Evolutionary conservation across 2,329 filamentous ascomycete species (phyloP).

Genomic region (Fusarium sp.): DNA sequence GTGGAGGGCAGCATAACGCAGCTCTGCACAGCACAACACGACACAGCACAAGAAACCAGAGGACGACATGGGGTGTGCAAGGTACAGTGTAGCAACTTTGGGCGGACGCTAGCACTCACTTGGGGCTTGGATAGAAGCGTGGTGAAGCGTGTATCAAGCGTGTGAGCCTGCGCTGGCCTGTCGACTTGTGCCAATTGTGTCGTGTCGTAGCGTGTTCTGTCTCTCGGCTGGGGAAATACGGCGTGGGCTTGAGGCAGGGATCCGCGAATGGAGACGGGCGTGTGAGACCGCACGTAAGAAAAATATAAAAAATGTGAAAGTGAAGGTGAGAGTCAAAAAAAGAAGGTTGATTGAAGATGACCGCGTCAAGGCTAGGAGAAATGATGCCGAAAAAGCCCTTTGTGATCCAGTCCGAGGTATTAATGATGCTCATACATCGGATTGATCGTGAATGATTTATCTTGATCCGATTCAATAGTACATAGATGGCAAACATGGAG

Average conservation of each 20-base stretch:
- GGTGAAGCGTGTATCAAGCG: constrained; percentile 40
- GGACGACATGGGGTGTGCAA: constrained; percentile 40
- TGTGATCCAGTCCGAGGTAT: constrained; percentile 1
- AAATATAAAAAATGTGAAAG: constrained; percentile 6
- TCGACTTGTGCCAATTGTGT: constrained; percentile 45
- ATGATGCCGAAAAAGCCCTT: constrained; percentile 11
- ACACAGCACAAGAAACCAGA: constrained; percentile 19
- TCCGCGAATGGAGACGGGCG: constrained; percentile 42
- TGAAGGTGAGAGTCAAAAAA: constrained; percentile 1
- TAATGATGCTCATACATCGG: constrained; percentile 9
- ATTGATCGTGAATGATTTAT: constrained; percentile 1
- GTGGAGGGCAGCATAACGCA: constrained; percentile 21
- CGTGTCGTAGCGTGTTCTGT: constrained; percentile 48
- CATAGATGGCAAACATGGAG: constrained; percentile 3
- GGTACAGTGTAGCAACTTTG: constrained; percentile 20
- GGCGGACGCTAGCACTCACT: constrained; percentile 34
- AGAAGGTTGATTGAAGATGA: constrained; percentile 24
- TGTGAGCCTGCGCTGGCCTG: constrained; percentile 34
- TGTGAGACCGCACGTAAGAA: constrained; percentile 34
- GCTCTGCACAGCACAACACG: constrained; percentile 20
- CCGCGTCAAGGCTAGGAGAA: constrained; percentile 17
- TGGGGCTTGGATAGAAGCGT: constrained; percentile 33
- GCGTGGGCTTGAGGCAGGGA: constrained; percentile 42
- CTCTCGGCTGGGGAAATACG: constrained; percentile 44
- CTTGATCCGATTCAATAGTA: constrained; percentile 2